Percentiles rank a stretch among this genome's conserved stretches.
Evolutionary conservation across 257 asterid species (phyloP).

Genomic region (Solanum ossicruentum): DNA sequence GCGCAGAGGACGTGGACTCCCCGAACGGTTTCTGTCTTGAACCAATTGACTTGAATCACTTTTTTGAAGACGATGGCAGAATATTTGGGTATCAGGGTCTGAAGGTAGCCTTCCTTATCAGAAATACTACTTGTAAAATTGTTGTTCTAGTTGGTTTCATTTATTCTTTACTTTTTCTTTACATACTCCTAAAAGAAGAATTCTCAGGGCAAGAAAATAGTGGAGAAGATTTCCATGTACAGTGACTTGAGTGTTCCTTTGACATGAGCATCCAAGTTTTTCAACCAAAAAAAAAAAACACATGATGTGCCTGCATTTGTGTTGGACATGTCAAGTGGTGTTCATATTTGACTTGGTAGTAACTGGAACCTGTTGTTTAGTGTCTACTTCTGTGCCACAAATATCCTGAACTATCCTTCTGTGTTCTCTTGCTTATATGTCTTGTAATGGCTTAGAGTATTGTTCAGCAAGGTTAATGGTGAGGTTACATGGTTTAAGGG

Average conservation of each 20-base stretch:
- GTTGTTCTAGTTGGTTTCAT: not conserved
- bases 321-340: not conserved
- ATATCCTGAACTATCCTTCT: not conserved
- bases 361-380: not conserved
- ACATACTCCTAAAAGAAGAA: not conserved
- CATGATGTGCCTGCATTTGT: not conserved
- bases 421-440: not conserved
- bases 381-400: not conserved
- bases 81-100: constrained; percentile 73
- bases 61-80: constrained; percentile 73
- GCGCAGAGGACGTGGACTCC: constrained; percentile 65
- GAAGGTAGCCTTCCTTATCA: constrained; percentile 34
- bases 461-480: not conserved
- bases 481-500: not conserved
- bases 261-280: not conserved
- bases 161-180: not conserved
- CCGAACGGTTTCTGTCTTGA: constrained; percentile 41
- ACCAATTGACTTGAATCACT: constrained; percentile 63
- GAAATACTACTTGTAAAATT: not conserved
- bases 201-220: not conserved
- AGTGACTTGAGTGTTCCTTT: not conserved
- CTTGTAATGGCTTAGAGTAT: not conserved
- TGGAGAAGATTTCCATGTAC: not conserved
- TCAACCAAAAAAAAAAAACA: not conserved
- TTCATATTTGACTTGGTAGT: not conserved